Evolutionary conservation across 805 yeast species (phyloP).

Genomic region (Priceomyces carsonii): DNA sequence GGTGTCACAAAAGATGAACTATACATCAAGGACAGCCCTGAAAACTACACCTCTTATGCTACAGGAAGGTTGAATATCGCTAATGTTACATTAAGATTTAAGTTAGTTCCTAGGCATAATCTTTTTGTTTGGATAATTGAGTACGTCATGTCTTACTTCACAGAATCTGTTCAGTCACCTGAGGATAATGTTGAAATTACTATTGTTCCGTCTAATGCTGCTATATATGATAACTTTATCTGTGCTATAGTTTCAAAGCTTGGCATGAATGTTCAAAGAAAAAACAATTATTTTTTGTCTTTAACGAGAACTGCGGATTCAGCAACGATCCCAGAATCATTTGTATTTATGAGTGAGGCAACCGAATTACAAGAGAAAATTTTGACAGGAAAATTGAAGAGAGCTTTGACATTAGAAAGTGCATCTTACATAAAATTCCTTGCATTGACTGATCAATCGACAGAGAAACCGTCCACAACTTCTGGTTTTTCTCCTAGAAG

Average conservation of each 20-base stretch:
- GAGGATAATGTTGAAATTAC: slow-evolving; percentile 62
- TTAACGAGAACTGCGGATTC: slow-evolving; percentile 82
- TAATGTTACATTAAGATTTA: slow-evolving; percentile 58
- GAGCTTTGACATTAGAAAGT: slow-evolving; percentile 42
- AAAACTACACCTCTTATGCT: slow-evolving; percentile 71
- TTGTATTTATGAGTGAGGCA: slow-evolving; percentile 87
- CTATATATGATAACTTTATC: slow-evolving; percentile 66
- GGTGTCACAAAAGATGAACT: slow-evolving; percentile 54
- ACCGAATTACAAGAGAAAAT: slow-evolving; percentile 75
- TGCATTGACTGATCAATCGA: slow-evolving; percentile 82
- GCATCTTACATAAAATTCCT: slow-evolving; percentile 59
- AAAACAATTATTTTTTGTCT: slow-evolving; percentile 76
- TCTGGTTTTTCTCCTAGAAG: slow-evolving; percentile 56
- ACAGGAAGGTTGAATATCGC: slow-evolving; percentile 84
- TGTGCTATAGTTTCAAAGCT: slow-evolving; percentile 84
- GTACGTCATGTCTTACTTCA: slow-evolving; percentile 54
- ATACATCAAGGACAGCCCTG: slow-evolving; percentile 62
- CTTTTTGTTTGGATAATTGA: slow-evolving; percentile 68
- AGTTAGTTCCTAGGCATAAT: slow-evolving; percentile 79
- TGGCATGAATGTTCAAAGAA: slow-evolving; percentile 76
- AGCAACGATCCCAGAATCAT: slow-evolving; percentile 65
- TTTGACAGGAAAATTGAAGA: slow-evolving; percentile 45
- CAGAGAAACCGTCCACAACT: slow-evolving; percentile 64
- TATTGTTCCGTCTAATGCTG: slow-evolving; percentile 54
- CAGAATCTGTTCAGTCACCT: slow-evolving; percentile 53